Conservation (phyloP, 106 monocot genomes). For the Chionographis japonica region DNA sequence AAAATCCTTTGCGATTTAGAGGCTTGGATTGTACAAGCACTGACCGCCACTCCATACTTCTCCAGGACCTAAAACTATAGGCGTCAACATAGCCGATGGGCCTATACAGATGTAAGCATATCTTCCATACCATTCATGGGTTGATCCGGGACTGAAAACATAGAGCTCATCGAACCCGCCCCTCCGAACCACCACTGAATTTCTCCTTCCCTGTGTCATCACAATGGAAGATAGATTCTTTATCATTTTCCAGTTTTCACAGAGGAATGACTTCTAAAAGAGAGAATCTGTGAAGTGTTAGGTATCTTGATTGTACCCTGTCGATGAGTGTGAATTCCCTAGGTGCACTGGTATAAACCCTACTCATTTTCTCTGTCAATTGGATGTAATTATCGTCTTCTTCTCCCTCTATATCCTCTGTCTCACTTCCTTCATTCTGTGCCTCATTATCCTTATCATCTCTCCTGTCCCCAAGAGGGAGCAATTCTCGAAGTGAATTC, state of each 20-base stretch:
- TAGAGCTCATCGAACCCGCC: slow-evolving; percentile 63
- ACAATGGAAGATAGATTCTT: background rate
- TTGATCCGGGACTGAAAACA: slow-evolving; percentile 54
- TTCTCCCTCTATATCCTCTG: slow-evolving; percentile 49
- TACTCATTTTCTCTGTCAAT: slow-evolving; percentile 56
- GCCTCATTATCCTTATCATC: slow-evolving; percentile 9
- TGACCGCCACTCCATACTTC: slow-evolving; percentile 53
- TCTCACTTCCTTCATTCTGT: slow-evolving; percentile 7
- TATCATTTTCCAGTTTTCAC: no score
- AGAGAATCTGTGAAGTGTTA: background rate
- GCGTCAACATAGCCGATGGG: slow-evolving; percentile 28
- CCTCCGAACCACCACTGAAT: slow-evolving; percentile 37
- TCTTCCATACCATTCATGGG: slow-evolving; percentile 56
- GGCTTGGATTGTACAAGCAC: slow-evolving; percentile 53
- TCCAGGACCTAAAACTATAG: slow-evolving; percentile 38
- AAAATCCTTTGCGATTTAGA: slow-evolving; percentile 5
- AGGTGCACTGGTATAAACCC: slow-evolving; percentile 64
- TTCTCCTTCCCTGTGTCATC: slow-evolving; percentile 58
- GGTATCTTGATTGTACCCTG: slow-evolving; percentile 44
- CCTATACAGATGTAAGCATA: slow-evolving; percentile 54
- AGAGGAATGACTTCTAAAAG: background rate
- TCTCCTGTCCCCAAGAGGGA: slow-evolving; percentile 12
- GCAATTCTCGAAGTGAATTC: slow-evolving; percentile 30
- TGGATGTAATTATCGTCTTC: slow-evolving; percentile 43
- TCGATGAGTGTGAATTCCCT: slow-evolving; percentile 70